Evolutionary conservation across 108 stramenopile species (phyloP).

Genomic region (Fragilariopsis cylindrus): DNA sequence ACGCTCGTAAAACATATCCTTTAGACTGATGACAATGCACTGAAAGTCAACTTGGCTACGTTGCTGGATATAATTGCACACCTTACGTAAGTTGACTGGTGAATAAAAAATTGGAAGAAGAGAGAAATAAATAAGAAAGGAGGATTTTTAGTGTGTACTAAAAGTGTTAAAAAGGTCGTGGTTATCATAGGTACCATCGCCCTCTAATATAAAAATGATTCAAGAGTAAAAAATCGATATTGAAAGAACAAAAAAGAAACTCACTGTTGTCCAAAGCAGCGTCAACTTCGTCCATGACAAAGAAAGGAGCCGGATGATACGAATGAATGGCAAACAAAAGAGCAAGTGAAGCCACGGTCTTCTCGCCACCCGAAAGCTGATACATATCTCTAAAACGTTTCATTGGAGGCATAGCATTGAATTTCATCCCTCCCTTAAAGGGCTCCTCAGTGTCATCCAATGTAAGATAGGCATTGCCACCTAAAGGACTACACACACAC

Average conservation of each 20-base stretch:
- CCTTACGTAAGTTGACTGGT: constrained; percentile 94
- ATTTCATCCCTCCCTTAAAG: constrained; percentile 95
- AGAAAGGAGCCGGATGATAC: constrained; percentile 94
- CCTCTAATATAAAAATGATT: neutral
- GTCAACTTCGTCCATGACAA: constrained; percentile 99
- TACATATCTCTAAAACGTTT: constrained; percentile 99
- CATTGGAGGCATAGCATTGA: constrained; percentile 99
- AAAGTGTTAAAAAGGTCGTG: too few species aligned
- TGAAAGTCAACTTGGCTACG: constrained; percentile 89
- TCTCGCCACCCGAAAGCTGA: constrained; percentile 99
- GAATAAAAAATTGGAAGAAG: neutral
- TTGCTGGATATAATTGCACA: constrained; percentile 96
- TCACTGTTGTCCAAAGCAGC: constrained; percentile 82
- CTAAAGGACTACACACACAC: constrained; percentile 52
- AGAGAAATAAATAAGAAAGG: neutral
- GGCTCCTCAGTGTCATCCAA: constrained; percentile 93
- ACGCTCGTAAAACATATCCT: constrained; percentile 96
- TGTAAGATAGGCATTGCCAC: constrained; percentile 90
- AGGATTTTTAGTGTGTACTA: neutral
- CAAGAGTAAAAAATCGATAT: neutral
- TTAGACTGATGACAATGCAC: constrained; percentile 98
- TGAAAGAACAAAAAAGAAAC: constrained; percentile 8
- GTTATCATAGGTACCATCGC: too few species aligned
- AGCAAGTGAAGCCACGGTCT: constrained; percentile 98
- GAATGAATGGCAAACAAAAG: constrained; percentile 98